These are phyloP conservation scores for Pseudocercospora musae DNA, from an alignment of 2,329 filamentous ascomycete species.

Conservation along the genomic window DNA sequence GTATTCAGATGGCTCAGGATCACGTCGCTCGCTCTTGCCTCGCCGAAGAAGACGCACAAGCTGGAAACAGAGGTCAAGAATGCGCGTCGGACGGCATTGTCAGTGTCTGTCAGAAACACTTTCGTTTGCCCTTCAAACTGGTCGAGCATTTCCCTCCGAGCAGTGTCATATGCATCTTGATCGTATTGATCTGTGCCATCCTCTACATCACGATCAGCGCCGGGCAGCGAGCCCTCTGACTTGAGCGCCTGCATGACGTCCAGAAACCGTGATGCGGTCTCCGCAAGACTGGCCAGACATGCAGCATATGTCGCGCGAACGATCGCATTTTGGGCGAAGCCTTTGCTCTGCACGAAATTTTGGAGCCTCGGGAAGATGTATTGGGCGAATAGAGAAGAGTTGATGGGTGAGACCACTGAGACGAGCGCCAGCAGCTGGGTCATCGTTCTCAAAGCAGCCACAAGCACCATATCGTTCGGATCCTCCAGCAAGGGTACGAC, in stretches of 20 bases:
- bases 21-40: constrained; percentile 90
- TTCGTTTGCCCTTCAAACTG: constrained; percentile 88
- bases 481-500: constrained; percentile 80
- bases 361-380: constrained; percentile 61
- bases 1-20: constrained; percentile 94
- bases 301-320: constrained; percentile 90
- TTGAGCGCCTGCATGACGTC: constrained; percentile 87
- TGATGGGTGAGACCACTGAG: constrained; percentile 74
- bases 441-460: constrained; percentile 79
- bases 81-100: constrained; percentile 81
- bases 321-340: constrained; percentile 53
- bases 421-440: constrained; percentile 87
- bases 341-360: constrained; percentile 53
- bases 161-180: constrained; percentile 70
- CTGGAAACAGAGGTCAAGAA: constrained; percentile 90
- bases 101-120: constrained; percentile 78
- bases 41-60: constrained; percentile 92
- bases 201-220: constrained; percentile 74
- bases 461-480: constrained; percentile 75
- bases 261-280: constrained; percentile 78
- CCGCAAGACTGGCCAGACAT: constrained; percentile 82
- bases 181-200: constrained; percentile 67
- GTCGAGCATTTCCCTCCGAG: constrained; percentile 76
- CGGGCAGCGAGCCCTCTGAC: constrained; percentile 75
- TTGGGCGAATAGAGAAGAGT: constrained; percentile 65